Conservation (phyloP, 2,329 filamentous ascomycete genomes). For the Fusarium neocosmosporiellum region DNA sequence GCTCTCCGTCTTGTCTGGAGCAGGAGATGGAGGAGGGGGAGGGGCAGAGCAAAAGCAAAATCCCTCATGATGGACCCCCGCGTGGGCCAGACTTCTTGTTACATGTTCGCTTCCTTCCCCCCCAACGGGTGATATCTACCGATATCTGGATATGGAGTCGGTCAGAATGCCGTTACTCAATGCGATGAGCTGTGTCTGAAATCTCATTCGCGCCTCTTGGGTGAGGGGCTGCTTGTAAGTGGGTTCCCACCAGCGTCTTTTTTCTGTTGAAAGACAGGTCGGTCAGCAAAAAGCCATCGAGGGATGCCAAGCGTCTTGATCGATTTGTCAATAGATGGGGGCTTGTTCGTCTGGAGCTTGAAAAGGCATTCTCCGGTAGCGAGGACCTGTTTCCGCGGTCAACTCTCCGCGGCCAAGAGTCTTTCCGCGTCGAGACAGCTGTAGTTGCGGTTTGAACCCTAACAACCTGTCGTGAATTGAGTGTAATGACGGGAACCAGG, state of each 20-base stretch:
- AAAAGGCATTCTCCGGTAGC: constrained; percentile 5
- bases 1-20: constrained; percentile 28
- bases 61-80: constrained; percentile 38
- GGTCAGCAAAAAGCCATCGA: constrained; percentile 23
- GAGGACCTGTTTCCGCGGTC: constrained; percentile 16
- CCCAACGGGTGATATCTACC: constrained; percentile 34
- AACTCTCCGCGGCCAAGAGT: neutral
- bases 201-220: constrained; percentile 23
- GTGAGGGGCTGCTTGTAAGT: constrained; percentile 31
- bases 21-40: constrained; percentile 31
- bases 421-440: neutral
- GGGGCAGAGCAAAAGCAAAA: constrained; percentile 29
- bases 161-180: constrained; percentile 36
- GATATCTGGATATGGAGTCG: constrained; percentile 30
- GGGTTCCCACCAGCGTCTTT: constrained; percentile 15
- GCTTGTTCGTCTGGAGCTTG: constrained; percentile 16
- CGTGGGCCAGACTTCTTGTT: constrained; percentile 20
- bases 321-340: constrained; percentile 30
- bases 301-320: constrained; percentile 9
- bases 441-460: constrained; percentile 17
- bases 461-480: constrained; percentile 8
- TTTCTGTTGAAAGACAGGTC: constrained; percentile 35
- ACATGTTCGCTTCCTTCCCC: constrained; percentile 17
- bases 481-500: constrained; percentile 1
- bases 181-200: constrained; percentile 36